A percentile compares a stretch with the other conserved stretches of the same genome.
Conservation (phyloP, 192 early-diverging fungal species). For the Rhizoclosmatium sp. region DNA sequence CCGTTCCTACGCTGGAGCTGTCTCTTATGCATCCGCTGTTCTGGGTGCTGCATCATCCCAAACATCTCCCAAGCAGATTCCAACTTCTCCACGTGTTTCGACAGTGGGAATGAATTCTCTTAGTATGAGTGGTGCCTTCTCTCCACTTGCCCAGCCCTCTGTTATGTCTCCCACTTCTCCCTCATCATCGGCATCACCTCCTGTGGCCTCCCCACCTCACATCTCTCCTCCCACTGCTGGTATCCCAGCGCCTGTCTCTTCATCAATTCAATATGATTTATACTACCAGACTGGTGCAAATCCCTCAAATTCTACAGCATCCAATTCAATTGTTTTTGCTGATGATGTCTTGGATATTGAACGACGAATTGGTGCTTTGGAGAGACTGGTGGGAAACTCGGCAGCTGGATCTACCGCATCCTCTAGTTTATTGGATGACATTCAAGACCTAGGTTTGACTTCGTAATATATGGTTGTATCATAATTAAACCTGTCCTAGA, state of each 20-base stretch:
- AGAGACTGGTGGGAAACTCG: constrained; percentile 9
- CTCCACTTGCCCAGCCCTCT: not conserved
- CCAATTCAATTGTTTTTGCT: not conserved
- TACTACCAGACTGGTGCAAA: constrained; percentile 12
- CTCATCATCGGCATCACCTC: not conserved
- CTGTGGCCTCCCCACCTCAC: not conserved
- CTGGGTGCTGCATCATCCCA: no score
- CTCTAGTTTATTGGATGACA: no score
- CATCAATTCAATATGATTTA: constrained; percentile 17
- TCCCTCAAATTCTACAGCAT: not conserved
- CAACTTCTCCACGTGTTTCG: no score
- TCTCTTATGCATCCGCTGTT: no score
- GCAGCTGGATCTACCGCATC: not conserved
- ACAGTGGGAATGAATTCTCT: no score
- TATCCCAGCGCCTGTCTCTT: not conserved
- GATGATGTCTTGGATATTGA: constrained; percentile 28
- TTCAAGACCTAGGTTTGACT: no score
- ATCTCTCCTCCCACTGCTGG: not conserved
- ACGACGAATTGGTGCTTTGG: constrained; percentile 13
- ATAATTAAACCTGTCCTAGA: constrained; percentile 1
- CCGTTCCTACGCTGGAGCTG: no score
- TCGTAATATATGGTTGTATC: no score
- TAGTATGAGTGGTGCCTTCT: not conserved
- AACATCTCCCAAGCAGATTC: no score
- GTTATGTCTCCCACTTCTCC: not conserved